Evolutionary conservation across 139 green algal species (phyloP).

Genomic region (Volvox africanus): DNA sequence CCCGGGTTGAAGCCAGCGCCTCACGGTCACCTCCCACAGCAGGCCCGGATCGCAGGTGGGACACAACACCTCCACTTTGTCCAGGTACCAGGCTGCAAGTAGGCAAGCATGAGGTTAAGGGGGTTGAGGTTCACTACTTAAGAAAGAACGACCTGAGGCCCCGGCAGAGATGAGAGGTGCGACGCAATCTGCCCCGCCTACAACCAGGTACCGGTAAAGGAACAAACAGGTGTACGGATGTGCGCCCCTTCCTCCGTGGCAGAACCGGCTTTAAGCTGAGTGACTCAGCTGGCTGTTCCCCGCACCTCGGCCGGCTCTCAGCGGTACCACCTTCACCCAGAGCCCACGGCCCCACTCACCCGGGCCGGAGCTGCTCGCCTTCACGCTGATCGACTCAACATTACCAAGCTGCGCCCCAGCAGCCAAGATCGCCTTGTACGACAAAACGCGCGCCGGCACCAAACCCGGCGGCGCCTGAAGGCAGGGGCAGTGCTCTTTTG

Average conservation of each 20-base stretch:
- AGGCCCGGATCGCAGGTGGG: conserved; percentile 30
- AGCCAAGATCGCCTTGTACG: conserved; percentile 27
- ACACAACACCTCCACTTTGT: conserved; percentile 28
- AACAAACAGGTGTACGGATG: too few relatives aligned
- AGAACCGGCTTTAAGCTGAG: too few relatives aligned
- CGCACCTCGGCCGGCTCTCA: too few relatives aligned
- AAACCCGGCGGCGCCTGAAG: not conserved
- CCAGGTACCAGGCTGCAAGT: conserved; percentile 23
- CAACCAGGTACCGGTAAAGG: too few relatives aligned
- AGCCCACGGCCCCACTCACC: not conserved
- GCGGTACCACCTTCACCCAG: too few relatives aligned
- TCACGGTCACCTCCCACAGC: conserved; percentile 14
- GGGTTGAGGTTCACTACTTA: too few relatives aligned
- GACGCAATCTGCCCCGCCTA: too few relatives aligned
- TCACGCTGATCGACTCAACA: not conserved
- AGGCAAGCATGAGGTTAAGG: too few relatives aligned
- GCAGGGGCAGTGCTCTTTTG: not conserved
- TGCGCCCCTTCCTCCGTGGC: too few relatives aligned
- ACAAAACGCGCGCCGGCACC: not conserved
- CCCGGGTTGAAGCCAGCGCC: conserved; percentile 24
- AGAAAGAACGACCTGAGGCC: too few relatives aligned
- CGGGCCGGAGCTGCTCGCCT: not conserved
- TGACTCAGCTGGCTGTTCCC: too few relatives aligned
- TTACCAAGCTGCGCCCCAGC: conserved; percentile 6
- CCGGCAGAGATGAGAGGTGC: too few relatives aligned